These are phyloP conservation scores for Nakazawaea wickerhamii DNA, from an alignment of 805 yeast species.

Conservation along the genomic window DNA sequence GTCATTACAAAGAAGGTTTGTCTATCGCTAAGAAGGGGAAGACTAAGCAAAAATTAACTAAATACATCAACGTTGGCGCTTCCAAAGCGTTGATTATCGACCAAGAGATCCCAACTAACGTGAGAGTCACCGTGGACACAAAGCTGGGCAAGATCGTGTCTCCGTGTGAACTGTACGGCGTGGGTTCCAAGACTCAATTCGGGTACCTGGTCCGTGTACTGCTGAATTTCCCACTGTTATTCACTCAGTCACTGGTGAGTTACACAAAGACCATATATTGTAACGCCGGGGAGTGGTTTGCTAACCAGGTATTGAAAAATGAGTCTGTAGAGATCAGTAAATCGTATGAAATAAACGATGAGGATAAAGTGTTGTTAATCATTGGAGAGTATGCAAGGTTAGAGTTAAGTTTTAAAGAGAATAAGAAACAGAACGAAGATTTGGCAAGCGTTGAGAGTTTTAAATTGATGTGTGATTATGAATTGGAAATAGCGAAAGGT, in stretches of 20 bases:
- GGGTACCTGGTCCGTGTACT: constrained; percentile 77
- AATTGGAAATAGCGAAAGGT: constrained; percentile 45
- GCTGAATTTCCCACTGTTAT: constrained; percentile 52
- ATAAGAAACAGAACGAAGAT: constrained; percentile 40
- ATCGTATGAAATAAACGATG: constrained; percentile 15
- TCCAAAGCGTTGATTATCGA: constrained; percentile 46
- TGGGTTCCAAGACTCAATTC: constrained; percentile 55
- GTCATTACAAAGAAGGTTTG: constrained; percentile 57
- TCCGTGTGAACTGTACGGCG: constrained; percentile 65
- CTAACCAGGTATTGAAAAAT: constrained; percentile 16
- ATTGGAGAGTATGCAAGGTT: constrained; percentile 58
- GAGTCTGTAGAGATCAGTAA: constrained; percentile 17
- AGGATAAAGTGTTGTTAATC: constrained; percentile 42
- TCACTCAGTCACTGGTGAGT: constrained; percentile 63
- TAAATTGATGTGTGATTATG: constrained; percentile 66
- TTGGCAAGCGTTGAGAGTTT: constrained; percentile 45
- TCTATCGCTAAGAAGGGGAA: constrained; percentile 44
- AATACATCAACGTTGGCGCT: constrained; percentile 73
- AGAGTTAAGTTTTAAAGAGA: constrained; percentile 49
- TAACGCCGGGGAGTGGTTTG: constrained; percentile 61
- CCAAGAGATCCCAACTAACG: constrained; percentile 67
- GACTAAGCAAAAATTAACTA: constrained; percentile 53
- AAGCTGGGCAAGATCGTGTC: constrained; percentile 59
- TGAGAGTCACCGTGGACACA: constrained; percentile 75
- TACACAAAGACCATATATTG: constrained; percentile 64